A percentile compares a stretch with the other conserved stretches of the same genome.
phyloP scores from a whole-genome alignment of 768 basidiomycete species.

The Nidularia pulvinata region DNA sequence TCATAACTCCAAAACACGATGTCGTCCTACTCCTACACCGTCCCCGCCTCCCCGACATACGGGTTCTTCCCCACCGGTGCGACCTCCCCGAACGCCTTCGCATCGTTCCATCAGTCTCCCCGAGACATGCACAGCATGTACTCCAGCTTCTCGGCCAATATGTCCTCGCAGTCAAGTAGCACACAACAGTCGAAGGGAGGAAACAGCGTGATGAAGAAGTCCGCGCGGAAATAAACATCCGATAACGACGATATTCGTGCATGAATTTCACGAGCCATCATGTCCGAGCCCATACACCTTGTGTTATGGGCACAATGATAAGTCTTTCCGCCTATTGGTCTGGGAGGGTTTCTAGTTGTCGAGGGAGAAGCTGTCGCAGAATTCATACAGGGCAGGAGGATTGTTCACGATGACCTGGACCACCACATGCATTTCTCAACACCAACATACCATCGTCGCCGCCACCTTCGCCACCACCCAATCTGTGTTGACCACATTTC shows the following conservation, averaged over 20 bases:
- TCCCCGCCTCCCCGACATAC: constrained; percentile 53
- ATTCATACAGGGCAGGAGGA: too few relatives aligned
- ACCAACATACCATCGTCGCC: too few relatives aligned
- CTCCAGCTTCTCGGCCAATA: constrained; percentile 37
- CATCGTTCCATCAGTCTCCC: constrained; percentile 56
- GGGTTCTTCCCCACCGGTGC: constrained; percentile 60
- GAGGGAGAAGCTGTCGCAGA: too few relatives aligned
- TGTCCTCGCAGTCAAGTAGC: constrained; percentile 6
- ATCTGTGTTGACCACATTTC: too few relatives aligned
- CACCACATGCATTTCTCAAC: too few relatives aligned
- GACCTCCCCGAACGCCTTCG: constrained; percentile 58
- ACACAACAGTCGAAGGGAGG: constrained; percentile 10
- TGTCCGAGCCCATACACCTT: too few relatives aligned
- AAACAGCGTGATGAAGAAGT: constrained; percentile 16
- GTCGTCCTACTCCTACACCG: constrained; percentile 44
- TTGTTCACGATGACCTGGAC: too few relatives aligned
- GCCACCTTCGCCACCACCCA: too few relatives aligned
- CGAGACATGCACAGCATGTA: constrained; percentile 62
- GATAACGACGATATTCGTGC: background rate
- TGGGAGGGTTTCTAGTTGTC: too few relatives aligned
- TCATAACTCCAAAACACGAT: constrained; percentile 16
- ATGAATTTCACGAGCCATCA: too few relatives aligned
- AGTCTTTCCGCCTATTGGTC: too few relatives aligned
- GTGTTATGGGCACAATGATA: too few relatives aligned
- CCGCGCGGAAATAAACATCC: constrained; percentile 2